Evolutionary conservation across 148 eudicot genomes (phyloP), one percentile per base, ranked within the genome.

Genomic region (Camellia japonica): DNA sequence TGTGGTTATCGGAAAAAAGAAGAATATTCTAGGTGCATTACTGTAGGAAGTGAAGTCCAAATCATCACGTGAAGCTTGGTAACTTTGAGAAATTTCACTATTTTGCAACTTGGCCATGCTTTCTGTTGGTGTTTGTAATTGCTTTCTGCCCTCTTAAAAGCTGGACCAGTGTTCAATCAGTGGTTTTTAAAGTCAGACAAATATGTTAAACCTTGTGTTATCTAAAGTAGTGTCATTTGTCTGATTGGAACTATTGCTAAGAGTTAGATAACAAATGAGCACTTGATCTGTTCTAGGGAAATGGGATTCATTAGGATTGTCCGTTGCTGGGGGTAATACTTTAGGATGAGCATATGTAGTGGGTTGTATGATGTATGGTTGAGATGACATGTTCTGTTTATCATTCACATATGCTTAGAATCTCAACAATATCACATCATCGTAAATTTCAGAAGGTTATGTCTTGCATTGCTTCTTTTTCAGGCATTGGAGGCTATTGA

Each of bases 401-500:
- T 68, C 7, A 14, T 9, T 44, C 49, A 68, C 12, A 42, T 38
- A 30, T 18, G 46, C 20, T 44, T 16, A 63, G 30, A 49, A 10
- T 30, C 38, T 30, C 16, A 70, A 44, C 56, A 7, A 12, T 8
- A 70, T 70, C 73, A 46, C 46, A 47, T 59, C 60, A 10, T 54
- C 52, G n/a, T 16, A 67, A 12, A 8, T 65, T 71, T 54, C 49
- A 41, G 52, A 76, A 67, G 77, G 38, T 42, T 79, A 42, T 73
- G 20, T 51, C 51, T 78, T 78, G 43, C 30, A 46, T 56, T 83
- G 20, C 41, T 79, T 72, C 19, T 76, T 77, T 84, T 83, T 72
- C 95, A 97, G 98, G 99, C 99, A 62, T 81, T 94, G 82, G 99
- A 94, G 84, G 99, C 98, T 56, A 94, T 97, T 77, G 99, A 94